Base-by-base conservation (phyloP, 2,329 filamentous ascomycete genomes). In the Pseudogymnoascus sp. region DNA sequence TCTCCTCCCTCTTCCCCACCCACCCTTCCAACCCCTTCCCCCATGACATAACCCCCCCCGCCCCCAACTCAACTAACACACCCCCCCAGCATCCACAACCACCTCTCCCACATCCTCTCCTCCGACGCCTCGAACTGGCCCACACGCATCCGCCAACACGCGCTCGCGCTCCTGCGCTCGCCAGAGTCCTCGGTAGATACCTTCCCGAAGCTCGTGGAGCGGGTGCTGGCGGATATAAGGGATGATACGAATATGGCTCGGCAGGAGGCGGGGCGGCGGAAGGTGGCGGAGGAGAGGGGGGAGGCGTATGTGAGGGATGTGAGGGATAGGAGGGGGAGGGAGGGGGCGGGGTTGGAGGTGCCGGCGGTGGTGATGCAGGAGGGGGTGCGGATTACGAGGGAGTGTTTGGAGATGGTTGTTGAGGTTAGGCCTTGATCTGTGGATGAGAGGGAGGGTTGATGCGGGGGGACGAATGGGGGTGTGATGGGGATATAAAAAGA, bases 91-190 rank as follows among this genome's bases (percentile, higher is more conserved):
- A 87, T 88, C 69, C 84, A 87, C 78, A 84, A 87, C 64, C 76
- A 80, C 47, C 81, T 88, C 71, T 81, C 87, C 44, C 84, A 87
- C 75, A 74, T 82, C 65, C 82, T 88, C 62, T 78, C 87, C 73
- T 77, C 84, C 60, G 78, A 86, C 74, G 73, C 77, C 4, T 76
- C 80, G 67, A 85, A 88, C 78, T 88, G 85, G 85, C 84, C 85
- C 1, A 85, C 85, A 10, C 70, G 76, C 60, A 77, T 88, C 66
- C 83, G 87, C 69, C 74, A 76, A 63, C 84, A 87, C 74, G 85
- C 85, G 40, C 79, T 87, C 35, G 68, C 78, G 19, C 81, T 87
- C 67, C 80, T 87, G 23, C 85, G 85, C 66, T 81, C 79, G 65
- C 80, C 83, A 66, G 80, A 78, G 53, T 83, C 83, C 73, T 82